These are phyloP conservation scores for Colletotrichum sp. DNA, from an alignment of 2,329 filamentous ascomycete species.

Conservation along the genomic window DNA sequence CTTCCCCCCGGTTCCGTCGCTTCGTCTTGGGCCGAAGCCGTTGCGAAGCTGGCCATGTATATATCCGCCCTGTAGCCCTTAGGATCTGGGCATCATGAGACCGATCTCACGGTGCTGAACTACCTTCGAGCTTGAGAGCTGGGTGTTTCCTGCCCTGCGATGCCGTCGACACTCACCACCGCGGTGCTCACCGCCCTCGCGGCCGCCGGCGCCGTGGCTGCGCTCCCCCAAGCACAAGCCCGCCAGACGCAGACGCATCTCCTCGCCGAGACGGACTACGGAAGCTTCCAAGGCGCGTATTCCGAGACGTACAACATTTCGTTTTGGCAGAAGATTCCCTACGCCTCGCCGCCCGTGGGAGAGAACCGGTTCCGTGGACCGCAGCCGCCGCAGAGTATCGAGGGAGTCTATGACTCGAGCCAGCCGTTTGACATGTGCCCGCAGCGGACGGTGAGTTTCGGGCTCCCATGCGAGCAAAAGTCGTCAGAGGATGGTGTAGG, in stretches of 20 bases:
- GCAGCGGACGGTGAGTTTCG: conserved; percentile 52
- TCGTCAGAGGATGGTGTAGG: not conserved
- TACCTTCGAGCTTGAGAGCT: not conserved
- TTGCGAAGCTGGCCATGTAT: not conserved
- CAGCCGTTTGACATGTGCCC: conserved; percentile 63
- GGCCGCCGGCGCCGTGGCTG: not conserved
- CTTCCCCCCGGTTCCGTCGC: not conserved
- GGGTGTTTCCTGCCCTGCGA: not conserved
- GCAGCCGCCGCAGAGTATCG: conserved; percentile 56
- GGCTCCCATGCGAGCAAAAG: not conserved
- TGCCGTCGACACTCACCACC: conserved; percentile 3
- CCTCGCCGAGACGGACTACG: conserved; percentile 45
- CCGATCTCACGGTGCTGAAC: not conserved
- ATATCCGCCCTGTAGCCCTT: not conserved
- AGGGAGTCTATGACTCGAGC: conserved; percentile 58
- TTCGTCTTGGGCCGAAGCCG: not conserved
- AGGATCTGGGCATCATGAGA: not conserved
- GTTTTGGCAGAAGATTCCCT: conserved; percentile 67
- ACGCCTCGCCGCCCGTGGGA: conserved; percentile 62
- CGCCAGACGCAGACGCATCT: conserved; percentile 7
- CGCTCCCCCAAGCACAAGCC: not conserved
- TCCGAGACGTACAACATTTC: conserved; percentile 58
- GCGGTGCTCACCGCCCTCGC: not conserved
- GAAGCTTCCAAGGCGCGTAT: conserved; percentile 58
- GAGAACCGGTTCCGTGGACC: conserved; percentile 65